Evolutionary conservation across 2,329 filamentous ascomycete species (phyloP).

Genomic region (Alternaria sp.): DNA sequence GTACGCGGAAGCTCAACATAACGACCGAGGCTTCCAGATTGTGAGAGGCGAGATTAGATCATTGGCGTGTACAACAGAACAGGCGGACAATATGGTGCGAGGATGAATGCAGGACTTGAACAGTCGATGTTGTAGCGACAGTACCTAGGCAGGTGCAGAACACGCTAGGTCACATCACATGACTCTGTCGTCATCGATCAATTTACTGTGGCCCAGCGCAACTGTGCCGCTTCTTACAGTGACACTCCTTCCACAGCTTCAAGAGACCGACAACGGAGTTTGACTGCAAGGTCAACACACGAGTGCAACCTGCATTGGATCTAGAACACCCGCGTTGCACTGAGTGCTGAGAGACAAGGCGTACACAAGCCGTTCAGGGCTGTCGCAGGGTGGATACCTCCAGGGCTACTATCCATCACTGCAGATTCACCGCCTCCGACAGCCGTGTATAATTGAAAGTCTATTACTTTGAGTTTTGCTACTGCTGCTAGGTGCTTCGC

Average conservation of each 20-base stretch:
- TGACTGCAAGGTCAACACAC: not conserved
- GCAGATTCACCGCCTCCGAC: not conserved
- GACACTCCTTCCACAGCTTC: not conserved
- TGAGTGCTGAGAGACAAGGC: not conserved
- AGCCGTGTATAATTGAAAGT: not conserved
- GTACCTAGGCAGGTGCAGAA: not conserved
- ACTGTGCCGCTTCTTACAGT: not conserved
- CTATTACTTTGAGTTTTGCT: not conserved
- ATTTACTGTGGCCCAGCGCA: not conserved
- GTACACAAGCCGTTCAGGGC: not conserved
- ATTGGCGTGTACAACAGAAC: not conserved
- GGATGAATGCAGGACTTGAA: not conserved
- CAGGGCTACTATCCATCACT: not conserved
- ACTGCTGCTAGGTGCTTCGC: not conserved
- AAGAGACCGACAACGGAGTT: not conserved
- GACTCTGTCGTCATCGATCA: not conserved
- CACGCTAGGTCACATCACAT: not conserved
- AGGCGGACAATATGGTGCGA: not conserved
- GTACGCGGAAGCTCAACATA: not conserved
- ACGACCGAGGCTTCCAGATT: not conserved
- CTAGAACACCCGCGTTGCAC: not conserved
- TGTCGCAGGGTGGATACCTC: not conserved
- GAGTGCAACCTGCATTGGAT: not conserved
- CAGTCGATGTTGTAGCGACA: not conserved
- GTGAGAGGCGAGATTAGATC: not conserved